Percentiles rank a stretch among this genome's conserved stretches.
These are phyloP conservation scores for Dunaliella primolecta DNA, from an alignment of 139 green algal species.

Conservation along the genomic window DNA sequence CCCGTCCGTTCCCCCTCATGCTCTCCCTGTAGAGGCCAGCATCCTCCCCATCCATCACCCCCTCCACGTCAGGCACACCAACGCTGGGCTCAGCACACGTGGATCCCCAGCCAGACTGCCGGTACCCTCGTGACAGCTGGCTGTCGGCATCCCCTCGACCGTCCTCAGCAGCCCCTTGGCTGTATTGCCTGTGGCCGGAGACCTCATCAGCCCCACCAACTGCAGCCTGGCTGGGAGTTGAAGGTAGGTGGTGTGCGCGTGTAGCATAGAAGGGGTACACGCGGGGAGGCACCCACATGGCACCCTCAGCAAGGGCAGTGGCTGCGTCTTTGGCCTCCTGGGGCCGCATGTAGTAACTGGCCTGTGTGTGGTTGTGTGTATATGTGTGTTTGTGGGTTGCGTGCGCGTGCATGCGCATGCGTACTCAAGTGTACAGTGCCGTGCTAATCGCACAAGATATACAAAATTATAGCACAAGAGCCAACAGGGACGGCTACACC, in stretches of 20 bases:
- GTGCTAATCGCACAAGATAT: no score
- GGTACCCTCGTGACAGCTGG: no score
- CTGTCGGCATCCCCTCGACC: no score
- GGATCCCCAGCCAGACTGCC: background rate
- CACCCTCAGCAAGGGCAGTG: slow-evolving; percentile 18
- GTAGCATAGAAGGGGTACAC: slow-evolving; percentile 25
- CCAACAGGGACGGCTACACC: no score
- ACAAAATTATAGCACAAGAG: no score
- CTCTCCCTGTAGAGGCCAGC: background rate
- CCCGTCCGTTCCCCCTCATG: background rate
- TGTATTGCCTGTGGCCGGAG: no score
- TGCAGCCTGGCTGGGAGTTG: background rate
- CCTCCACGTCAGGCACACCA: background rate
- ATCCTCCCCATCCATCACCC: background rate
- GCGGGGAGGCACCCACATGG: slow-evolving; percentile 22
- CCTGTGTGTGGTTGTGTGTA: background rate
- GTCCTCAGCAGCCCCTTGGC: no score
- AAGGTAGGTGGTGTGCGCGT: background rate
- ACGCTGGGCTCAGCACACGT: background rate
- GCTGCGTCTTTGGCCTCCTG: slow-evolving; percentile 18
- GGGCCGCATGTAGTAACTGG: slow-evolving; percentile 25
- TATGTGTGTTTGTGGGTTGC: no score
- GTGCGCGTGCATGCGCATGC: no score
- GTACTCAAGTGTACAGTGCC: no score
- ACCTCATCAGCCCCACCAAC: background rate